Conservation (phyloP, 2,329 filamentous ascomycete genomes). For the Diaporthe velutina region DNA sequence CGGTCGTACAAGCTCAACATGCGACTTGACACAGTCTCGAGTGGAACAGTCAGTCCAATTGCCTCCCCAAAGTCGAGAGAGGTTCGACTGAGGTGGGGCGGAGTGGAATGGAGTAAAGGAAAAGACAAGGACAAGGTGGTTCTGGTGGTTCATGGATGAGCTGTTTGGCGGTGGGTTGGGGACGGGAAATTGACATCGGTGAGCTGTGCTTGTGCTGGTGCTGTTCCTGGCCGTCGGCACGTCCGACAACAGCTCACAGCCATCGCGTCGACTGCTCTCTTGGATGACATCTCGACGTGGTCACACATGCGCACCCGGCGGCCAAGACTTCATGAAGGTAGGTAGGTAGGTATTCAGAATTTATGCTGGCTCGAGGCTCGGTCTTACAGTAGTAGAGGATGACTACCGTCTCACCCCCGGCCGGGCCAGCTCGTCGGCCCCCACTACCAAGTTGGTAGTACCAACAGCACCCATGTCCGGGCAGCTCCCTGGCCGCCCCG, state of each 20-base stretch:
- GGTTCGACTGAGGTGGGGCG: neutral
- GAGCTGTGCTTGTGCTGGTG: neutral
- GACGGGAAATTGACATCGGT: neutral
- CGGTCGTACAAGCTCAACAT: neutral
- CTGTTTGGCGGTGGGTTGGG: slow-evolving; percentile 14
- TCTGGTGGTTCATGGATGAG: slow-evolving; percentile 12
- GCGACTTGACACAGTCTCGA: no score
- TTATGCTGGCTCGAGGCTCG: neutral
- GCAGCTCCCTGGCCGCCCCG: no score
- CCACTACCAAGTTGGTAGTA: no score
- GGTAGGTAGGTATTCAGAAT: neutral
- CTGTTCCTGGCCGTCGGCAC: neutral
- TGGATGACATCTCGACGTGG: neutral
- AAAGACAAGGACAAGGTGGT: neutral
- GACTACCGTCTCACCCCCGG: no score
- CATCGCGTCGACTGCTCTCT: neutral
- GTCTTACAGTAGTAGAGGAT: neutral
- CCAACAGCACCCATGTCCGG: no score
- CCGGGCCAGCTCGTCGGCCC: no score
- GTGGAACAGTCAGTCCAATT: neutral
- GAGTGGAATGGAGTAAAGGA: neutral
- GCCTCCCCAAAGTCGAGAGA: neutral
- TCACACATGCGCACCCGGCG: neutral
- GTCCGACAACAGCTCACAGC: slow-evolving; percentile 19
- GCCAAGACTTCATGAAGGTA: neutral